Conservation (phyloP, 2,329 filamentous ascomycete species). For the Leptographium lundbergii region DNA sequence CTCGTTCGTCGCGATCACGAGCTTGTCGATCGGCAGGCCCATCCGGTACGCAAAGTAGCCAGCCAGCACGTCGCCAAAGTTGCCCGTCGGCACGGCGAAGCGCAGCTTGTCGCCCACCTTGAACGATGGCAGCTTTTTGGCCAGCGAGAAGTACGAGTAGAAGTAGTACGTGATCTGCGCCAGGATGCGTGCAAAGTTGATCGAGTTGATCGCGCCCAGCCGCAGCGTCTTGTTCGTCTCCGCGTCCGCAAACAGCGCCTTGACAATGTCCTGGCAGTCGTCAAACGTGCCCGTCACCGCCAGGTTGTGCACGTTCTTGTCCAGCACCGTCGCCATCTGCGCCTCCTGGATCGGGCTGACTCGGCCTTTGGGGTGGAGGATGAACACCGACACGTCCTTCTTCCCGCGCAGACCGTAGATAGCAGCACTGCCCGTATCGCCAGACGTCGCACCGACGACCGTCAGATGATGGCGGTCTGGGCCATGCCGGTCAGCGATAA, state of each 20-base stretch:
- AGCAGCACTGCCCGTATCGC: slow-evolving; percentile 85
- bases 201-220: slow-evolving; percentile 88
- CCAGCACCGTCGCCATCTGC: slow-evolving; percentile 91
- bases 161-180: slow-evolving; percentile 98
- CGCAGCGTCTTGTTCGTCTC: slow-evolving; percentile 72
- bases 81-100: slow-evolving; percentile 86
- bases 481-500: neutral
- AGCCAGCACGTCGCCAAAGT: slow-evolving; percentile 86
- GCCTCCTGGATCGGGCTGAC: slow-evolving; percentile 88
- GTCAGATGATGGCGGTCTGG: slow-evolving; percentile 65
- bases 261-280: slow-evolving; percentile 95
- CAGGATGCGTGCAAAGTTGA: slow-evolving; percentile 91
- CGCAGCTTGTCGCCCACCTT: slow-evolving; percentile 57
- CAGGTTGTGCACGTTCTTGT: slow-evolving; percentile 86
- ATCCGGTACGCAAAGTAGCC: slow-evolving; percentile 66
- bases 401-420: slow-evolving; percentile 93
- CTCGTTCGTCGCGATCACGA: slow-evolving; percentile 84
- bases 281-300: slow-evolving; percentile 87
- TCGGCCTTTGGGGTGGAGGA: slow-evolving; percentile 82
- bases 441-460: slow-evolving; percentile 76
- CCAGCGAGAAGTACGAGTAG: slow-evolving; percentile 79
- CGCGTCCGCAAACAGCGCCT: slow-evolving; percentile 77
- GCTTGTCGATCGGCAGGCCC: slow-evolving; percentile 64
- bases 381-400: slow-evolving; percentile 94
- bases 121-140: slow-evolving; percentile 45